Conservation (phyloP, 2,329 filamentous ascomycete species). For the Dactylellina haptotyla region DNA sequence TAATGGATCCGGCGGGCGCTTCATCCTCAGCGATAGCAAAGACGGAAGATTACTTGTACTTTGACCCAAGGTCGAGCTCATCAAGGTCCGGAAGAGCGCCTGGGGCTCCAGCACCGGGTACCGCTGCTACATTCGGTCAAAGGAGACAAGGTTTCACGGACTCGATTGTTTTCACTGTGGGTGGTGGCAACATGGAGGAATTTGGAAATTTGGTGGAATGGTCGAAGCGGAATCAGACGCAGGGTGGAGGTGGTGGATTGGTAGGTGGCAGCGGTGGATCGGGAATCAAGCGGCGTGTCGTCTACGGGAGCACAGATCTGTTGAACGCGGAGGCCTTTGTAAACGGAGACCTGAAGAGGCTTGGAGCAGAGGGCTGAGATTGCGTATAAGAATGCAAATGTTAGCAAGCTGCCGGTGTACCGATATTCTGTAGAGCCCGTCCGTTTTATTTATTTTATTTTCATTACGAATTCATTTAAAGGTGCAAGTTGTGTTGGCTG, state of each 20-base stretch:
- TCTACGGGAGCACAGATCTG: slow-evolving; percentile 92
- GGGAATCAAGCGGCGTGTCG: slow-evolving; percentile 77
- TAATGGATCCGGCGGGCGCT: slow-evolving; percentile 94
- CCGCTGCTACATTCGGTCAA: slow-evolving; percentile 86
- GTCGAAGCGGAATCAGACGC: slow-evolving; percentile 77
- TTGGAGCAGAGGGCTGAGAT: slow-evolving; percentile 67
- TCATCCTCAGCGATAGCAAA: slow-evolving; percentile 92
- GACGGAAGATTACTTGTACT: slow-evolving; percentile 96
- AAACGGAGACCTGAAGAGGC: slow-evolving; percentile 70
- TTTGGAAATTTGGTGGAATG: slow-evolving; percentile 98
- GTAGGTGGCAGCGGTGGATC: slow-evolving; percentile 61
- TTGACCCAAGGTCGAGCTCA: slow-evolving; percentile 92
- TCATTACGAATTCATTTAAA: background rate
- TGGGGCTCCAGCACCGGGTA: slow-evolving; percentile 63
- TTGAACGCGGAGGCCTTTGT: slow-evolving; percentile 76
- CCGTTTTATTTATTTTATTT: too few species aligned
- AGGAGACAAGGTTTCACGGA: slow-evolving; percentile 87
- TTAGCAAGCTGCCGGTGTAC: background rate
- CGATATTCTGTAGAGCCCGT: too few species aligned
- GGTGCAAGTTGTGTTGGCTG: slow-evolving; percentile 24
- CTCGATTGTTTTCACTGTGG: slow-evolving; percentile 92
- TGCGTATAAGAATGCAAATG: background rate
- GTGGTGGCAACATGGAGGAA: slow-evolving; percentile 97
- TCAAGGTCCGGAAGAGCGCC: slow-evolving; percentile 72
- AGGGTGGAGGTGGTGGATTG: slow-evolving; percentile 65